phyloP scores from a whole-genome alignment of 345 rosid species.

The Luvunga scandens region DNA sequence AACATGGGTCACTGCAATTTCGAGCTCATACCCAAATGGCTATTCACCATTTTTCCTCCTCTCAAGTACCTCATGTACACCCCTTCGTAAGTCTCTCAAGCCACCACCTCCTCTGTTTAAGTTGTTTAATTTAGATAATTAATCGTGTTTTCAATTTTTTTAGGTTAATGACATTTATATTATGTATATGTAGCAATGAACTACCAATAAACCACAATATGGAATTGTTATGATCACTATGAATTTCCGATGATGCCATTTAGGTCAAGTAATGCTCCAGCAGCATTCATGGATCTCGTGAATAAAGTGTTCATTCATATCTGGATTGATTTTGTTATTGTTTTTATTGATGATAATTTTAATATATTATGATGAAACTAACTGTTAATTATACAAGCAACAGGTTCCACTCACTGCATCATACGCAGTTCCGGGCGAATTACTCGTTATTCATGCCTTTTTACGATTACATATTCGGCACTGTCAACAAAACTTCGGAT shows the following conservation, averaged over 20 bases:
- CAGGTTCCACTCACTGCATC: slow-evolving; percentile 57
- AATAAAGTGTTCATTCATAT: too few relatives aligned
- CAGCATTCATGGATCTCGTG: too few relatives aligned
- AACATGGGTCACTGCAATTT: slow-evolving; percentile 90
- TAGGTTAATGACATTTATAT: too few relatives aligned
- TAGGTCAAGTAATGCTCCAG: too few relatives aligned
- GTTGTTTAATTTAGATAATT: too few relatives aligned
- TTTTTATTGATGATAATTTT: too few relatives aligned
- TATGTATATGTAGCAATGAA: too few relatives aligned
- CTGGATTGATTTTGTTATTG: too few relatives aligned
- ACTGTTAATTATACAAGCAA: not conserved
- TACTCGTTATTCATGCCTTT: slow-evolving; percentile 55
- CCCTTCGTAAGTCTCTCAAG: slow-evolving; percentile 42
- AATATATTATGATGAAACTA: not conserved
- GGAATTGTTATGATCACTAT: too few relatives aligned
- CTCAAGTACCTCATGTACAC: slow-evolving; percentile 78
- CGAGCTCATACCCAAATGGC: slow-evolving; percentile 55
- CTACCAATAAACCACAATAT: too few relatives aligned
- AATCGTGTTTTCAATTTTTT: too few relatives aligned
- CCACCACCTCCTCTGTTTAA: not conserved
- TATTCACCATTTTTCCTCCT: slow-evolving; percentile 61
- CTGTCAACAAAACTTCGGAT: slow-evolving; percentile 34
- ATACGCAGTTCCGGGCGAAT: slow-evolving; percentile 49
- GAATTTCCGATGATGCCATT: too few relatives aligned
- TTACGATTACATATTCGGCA: slow-evolving; percentile 45